phyloP scores from a whole-genome alignment of 176 grass and related monocot genomes.

The Aegilops sharonensis region DNA sequence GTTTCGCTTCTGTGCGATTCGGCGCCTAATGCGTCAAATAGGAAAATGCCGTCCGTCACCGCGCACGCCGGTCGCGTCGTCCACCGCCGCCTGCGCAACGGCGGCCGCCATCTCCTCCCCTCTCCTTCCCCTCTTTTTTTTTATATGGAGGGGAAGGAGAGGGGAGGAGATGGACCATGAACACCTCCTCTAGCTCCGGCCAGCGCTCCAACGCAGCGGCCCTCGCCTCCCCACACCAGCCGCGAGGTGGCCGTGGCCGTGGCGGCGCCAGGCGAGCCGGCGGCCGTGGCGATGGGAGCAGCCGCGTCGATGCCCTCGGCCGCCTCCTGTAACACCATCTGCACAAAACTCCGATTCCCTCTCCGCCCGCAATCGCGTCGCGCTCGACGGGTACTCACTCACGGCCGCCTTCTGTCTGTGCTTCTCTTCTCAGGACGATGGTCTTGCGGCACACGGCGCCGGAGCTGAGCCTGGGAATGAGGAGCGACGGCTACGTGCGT shows the following conservation, averaged over 20 bases:
- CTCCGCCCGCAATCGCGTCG: background rate
- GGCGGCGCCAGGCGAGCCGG: background rate
- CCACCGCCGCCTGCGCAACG: background rate
- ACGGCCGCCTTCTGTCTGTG: too few relatives aligned
- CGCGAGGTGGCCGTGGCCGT: slow-evolving; percentile 5
- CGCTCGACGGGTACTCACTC: too few relatives aligned
- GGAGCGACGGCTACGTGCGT: slow-evolving; percentile 71
- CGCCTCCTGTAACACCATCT: slow-evolving; percentile 50
- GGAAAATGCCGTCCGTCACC: too few relatives aligned
- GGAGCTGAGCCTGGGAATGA: slow-evolving; percentile 70
- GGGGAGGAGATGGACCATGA: too few relatives aligned
- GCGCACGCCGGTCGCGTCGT: background rate
- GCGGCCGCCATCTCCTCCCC: slow-evolving; percentile 21
- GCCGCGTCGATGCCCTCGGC: slow-evolving; percentile 62
- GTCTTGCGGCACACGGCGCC: slow-evolving; percentile 84
- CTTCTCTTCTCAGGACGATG: slow-evolving; percentile 27
- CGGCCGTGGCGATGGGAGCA: slow-evolving; percentile 8
- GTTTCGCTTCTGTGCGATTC: too few relatives aligned
- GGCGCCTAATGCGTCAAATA: too few relatives aligned
- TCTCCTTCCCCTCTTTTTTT: slow-evolving; percentile 7
- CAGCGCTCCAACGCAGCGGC: slow-evolving; percentile 34
- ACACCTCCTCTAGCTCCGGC: slow-evolving; percentile 20
- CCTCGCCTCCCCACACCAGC: slow-evolving; percentile 34
- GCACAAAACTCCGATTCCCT: background rate
- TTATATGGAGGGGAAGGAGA: too few relatives aligned